Percentiles rank a stretch among this genome's conserved stretches.
phyloP scores from a whole-genome alignment of 2,329 filamentous ascomycete genomes.

The Calonectria ilicicola region DNA sequence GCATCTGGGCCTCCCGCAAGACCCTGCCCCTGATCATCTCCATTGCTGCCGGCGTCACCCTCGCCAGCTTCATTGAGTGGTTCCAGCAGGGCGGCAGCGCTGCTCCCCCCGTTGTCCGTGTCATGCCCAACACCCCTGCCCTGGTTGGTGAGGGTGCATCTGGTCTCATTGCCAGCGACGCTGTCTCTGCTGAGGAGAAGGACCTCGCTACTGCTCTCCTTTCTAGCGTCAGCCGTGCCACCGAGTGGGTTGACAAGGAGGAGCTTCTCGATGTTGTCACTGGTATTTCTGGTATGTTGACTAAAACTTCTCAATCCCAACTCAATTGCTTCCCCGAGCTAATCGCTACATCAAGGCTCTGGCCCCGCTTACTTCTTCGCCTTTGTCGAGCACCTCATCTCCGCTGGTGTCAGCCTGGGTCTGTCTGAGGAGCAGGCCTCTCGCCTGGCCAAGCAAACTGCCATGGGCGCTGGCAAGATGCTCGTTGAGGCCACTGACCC shows the following conservation, averaged over 20 bases:
- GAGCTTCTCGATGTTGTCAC: slow-evolving; percentile 64
- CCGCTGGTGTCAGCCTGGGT: slow-evolving; percentile 57
- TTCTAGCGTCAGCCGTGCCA: slow-evolving; percentile 58
- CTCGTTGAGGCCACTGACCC: slow-evolving; percentile 59
- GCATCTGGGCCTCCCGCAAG: slow-evolving; percentile 48
- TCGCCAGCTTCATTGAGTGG: slow-evolving; percentile 58
- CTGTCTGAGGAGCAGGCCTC: slow-evolving; percentile 62
- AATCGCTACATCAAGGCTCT: slow-evolving; percentile 50
- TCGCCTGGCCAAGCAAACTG: slow-evolving; percentile 62
- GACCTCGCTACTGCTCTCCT: slow-evolving; percentile 56
- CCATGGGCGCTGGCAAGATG: slow-evolving; percentile 64
- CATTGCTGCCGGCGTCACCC: slow-evolving; percentile 62
- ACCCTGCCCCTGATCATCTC: slow-evolving; percentile 59
- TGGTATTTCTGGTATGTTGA: slow-evolving; percentile 58
- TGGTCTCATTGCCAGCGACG: slow-evolving; percentile 57
- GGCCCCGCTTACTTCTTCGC: slow-evolving; percentile 67
- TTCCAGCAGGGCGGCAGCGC: slow-evolving; percentile 51
- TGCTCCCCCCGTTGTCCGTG: slow-evolving; percentile 59
- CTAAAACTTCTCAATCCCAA: not conserved
- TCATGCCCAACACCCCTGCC: slow-evolving; percentile 66
- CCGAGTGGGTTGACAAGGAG: slow-evolving; percentile 63
- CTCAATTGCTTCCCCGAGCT: not conserved
- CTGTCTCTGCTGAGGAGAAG: slow-evolving; percentile 56
- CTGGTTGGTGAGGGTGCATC: slow-evolving; percentile 63
- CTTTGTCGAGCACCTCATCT: slow-evolving; percentile 63